Evolutionary conservation across 331 rosid genomes (phyloP), one percentile per base, ranked within the genome.

Genomic region (Dryas integrifolia): DNA sequence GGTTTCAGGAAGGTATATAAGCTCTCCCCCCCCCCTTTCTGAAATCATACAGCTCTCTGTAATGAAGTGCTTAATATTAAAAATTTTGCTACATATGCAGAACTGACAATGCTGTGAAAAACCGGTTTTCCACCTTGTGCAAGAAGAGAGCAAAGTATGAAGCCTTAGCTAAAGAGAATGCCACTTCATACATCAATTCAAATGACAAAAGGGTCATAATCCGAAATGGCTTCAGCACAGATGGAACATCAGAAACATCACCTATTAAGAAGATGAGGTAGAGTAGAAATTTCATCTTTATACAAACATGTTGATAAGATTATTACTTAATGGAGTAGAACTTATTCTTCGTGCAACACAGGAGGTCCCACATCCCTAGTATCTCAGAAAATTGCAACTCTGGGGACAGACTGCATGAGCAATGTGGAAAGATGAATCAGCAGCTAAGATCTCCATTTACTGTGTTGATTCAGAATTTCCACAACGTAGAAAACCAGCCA

Each of bases 21-120:
- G 21, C 77, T 58, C 67, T 73, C 59, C 44, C 49, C 59, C 66
- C 26, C 72, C 58, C 59, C 45, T 24, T 46, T 13, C 0, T 38
- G 46, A 11, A 52, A 8, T 6, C 6, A 35, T 15, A 30, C 45
- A 52, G 65, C 43, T 50, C 7, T 44, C 45, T n/a, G 58, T 57
- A 15, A 63, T n/a, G 47, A 55, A 4, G 5, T 4, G 7, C 13
- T 21, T 14, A 41, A 73, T 46, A 13, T 51, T 35, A 57, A 57
- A 9, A 38, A 44, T 47, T 14, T 24, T 77, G 47, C 57, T 74
- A 67, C 49, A 60, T 60, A 11, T 53, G 72, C 96, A 95, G 99
- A 90, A 95, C 99, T 62, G 99, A 95, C 82, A 95, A 95, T 16
- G 99, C 99, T 10, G 99, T 95, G 74, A 95, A 95, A 76, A 95